A percentile compares a stretch with the other conserved stretches of the same genome.
phyloP scores from a whole-genome alignment of 768 basidiomycete genomes.

The Psilocybe azurescens region DNA sequence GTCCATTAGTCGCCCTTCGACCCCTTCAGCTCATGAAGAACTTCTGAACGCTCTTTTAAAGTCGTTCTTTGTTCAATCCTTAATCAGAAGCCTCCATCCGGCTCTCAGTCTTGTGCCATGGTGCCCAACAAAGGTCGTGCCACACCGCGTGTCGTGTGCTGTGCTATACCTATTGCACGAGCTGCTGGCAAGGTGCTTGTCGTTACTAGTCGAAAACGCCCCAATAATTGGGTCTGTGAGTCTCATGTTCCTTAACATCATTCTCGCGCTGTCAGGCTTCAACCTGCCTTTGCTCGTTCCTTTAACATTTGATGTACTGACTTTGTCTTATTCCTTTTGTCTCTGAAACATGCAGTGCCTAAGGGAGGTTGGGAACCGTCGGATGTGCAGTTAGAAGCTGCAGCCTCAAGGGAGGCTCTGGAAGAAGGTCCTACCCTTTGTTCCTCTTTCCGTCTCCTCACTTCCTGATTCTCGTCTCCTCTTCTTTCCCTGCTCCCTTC shows the following conservation, averaged over 20 bases:
- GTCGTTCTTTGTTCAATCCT: conserved; percentile 15
- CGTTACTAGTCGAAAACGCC: conserved; percentile 83
- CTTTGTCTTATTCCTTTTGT: conserved; percentile 11
- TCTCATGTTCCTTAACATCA: conserved; percentile 31
- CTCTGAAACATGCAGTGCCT: conserved; percentile 61
- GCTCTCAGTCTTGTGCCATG: conserved; percentile 36
- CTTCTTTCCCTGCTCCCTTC: conserved; percentile 30
- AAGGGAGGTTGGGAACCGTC: conserved; percentile 91
- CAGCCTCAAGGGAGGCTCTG: conserved; percentile 89
- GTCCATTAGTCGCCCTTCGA: conserved; percentile 15
- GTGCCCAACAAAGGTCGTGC: conserved; percentile 73
- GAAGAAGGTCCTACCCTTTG: conserved; percentile 95
- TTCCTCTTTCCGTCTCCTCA: conserved; percentile 75
- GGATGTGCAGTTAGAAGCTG: conserved; percentile 83
- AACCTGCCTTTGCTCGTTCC: conserved; percentile 10
- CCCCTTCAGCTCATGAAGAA: conserved; percentile 31
- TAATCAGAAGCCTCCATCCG: conserved; percentile 10
- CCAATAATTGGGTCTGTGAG: conserved; percentile 89
- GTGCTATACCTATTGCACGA: conserved; percentile 84
- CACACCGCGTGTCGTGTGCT: conserved; percentile 86
- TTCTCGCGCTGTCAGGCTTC: conserved; percentile 10
- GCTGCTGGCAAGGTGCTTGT: conserved; percentile 80
- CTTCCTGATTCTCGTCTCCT: conserved; percentile 67
- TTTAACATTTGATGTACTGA: conserved; percentile 6
- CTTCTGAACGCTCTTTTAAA: conserved; percentile 28